Percentiles rank a stretch among this genome's conserved stretches.
Evolutionary conservation across 2,329 filamentous ascomycete species (phyloP).

Genomic region (Nemania diffusa): DNA sequence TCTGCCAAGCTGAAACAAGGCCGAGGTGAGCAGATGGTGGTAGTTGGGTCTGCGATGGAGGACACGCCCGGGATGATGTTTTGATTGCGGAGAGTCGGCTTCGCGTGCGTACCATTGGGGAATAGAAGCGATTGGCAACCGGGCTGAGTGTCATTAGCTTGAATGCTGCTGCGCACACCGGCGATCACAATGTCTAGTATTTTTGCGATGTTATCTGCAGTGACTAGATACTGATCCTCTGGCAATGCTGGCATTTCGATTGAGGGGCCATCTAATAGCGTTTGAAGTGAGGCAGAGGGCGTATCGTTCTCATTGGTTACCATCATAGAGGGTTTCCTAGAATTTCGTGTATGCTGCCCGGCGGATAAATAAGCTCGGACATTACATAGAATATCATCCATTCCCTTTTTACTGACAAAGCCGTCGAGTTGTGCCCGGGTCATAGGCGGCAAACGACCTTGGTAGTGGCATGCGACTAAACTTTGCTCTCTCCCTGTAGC

Average conservation of each 20-base stretch:
- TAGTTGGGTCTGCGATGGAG: slow-evolving; percentile 45
- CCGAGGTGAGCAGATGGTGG: slow-evolving; percentile 45
- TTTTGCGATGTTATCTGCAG: slow-evolving; percentile 43
- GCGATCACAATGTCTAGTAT: slow-evolving; percentile 48
- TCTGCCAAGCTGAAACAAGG: slow-evolving; percentile 42
- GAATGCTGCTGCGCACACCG: slow-evolving; percentile 39
- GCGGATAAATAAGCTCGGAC: slow-evolving; percentile 44
- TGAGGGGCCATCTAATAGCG: not conserved
- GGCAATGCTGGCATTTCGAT: not conserved
- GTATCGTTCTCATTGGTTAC: slow-evolving; percentile 27
- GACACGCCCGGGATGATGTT: slow-evolving; percentile 42
- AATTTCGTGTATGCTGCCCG: slow-evolving; percentile 36
- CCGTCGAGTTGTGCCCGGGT: slow-evolving; percentile 12
- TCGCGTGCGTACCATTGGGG: slow-evolving; percentile 34
- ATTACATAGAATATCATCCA: slow-evolving; percentile 42
- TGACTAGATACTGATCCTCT: slow-evolving; percentile 44
- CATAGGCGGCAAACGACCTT: slow-evolving; percentile 15
- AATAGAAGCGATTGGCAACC: slow-evolving; percentile 42
- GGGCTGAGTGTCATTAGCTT: slow-evolving; percentile 25
- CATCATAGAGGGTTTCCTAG: not conserved
- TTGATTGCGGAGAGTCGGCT: slow-evolving; percentile 34
- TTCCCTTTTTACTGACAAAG: slow-evolving; percentile 31
- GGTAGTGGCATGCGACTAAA: slow-evolving; percentile 8
- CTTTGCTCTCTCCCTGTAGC: slow-evolving; percentile 17
- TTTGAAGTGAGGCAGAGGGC: slow-evolving; percentile 10